Evolutionary conservation across 2,329 filamentous ascomycete species (phyloP).

Genomic region (Xylariaceae sp.): DNA sequence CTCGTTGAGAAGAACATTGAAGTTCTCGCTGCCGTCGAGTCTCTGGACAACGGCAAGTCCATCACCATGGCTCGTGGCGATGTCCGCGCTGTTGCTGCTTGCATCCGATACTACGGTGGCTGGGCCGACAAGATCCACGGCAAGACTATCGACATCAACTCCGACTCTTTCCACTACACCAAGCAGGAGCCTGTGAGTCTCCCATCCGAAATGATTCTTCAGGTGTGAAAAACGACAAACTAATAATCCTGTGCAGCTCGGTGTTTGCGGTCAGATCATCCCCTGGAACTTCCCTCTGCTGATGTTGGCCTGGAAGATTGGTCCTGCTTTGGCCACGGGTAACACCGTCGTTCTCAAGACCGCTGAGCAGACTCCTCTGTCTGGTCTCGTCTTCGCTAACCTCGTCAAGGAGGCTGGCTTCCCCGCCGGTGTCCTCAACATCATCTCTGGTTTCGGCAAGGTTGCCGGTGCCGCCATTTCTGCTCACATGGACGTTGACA

Average conservation of each 20-base stretch:
- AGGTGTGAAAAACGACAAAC: neutral
- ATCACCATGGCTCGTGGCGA: slow-evolving; percentile 72
- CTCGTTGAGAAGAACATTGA: slow-evolving; percentile 74
- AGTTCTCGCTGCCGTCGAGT: slow-evolving; percentile 73
- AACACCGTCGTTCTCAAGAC: slow-evolving; percentile 71
- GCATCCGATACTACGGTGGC: slow-evolving; percentile 80
- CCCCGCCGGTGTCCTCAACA: slow-evolving; percentile 71
- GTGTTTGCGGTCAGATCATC: slow-evolving; percentile 73
- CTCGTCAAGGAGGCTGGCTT: slow-evolving; percentile 72
- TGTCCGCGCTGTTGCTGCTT: slow-evolving; percentile 60
- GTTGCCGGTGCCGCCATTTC: slow-evolving; percentile 71
- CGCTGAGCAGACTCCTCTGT: slow-evolving; percentile 71
- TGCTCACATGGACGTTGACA: slow-evolving; percentile 74
- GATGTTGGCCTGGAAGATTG: slow-evolving; percentile 81
- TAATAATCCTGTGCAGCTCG: slow-evolving; percentile 24
- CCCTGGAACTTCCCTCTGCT: slow-evolving; percentile 84
- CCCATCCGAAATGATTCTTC: neutral
- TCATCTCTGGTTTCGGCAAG: slow-evolving; percentile 73
- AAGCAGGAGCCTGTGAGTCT: slow-evolving; percentile 62
- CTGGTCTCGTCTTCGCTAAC: slow-evolving; percentile 58
- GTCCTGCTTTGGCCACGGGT: slow-evolving; percentile 65
- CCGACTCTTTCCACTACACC: slow-evolving; percentile 80
- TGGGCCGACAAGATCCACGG: slow-evolving; percentile 91
- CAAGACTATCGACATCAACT: slow-evolving; percentile 75
- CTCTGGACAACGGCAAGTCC: slow-evolving; percentile 83